Evolutionary conservation across 169 alveolate genomes (phyloP).

Genomic region (Plasmodium reichenowi): DNA sequence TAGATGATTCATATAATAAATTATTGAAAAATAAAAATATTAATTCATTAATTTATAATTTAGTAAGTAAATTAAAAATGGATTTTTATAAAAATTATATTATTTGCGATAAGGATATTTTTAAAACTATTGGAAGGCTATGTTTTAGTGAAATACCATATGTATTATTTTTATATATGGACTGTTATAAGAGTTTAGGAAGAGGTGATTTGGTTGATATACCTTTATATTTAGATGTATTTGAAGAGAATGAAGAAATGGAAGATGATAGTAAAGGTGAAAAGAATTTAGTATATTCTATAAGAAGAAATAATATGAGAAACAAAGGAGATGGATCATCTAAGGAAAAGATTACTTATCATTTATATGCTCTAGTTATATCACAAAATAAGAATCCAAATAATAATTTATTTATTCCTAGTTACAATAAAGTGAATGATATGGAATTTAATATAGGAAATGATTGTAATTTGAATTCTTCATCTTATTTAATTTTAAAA

Average conservation of each 20-base stretch:
- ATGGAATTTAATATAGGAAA: slow-evolving; percentile 27
- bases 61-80: slow-evolving; percentile 31
- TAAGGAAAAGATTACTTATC: slow-evolving; percentile 41
- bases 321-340: slow-evolving; percentile 1
- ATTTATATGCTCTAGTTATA: slow-evolving; percentile 62
- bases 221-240: slow-evolving; percentile 90
- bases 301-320: slow-evolving; percentile 18
- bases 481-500: slow-evolving; percentile 86
- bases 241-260: slow-evolving; percentile 75
- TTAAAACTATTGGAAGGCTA: slow-evolving; percentile 89
- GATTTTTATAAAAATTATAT: slow-evolving; percentile 64
- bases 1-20: neutral
- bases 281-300: slow-evolving; percentile 30
- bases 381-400: slow-evolving; percentile 29
- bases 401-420: slow-evolving; percentile 43
- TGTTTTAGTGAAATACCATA: slow-evolving; percentile 89
- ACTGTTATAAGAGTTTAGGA: slow-evolving; percentile 89
- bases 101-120: slow-evolving; percentile 73
- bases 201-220: slow-evolving; percentile 92
- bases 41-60: slow-evolving; percentile 10
- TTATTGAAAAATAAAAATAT: slow-evolving; percentile 19
- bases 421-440: slow-evolving; percentile 33
- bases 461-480: slow-evolving; percentile 53
- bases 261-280: slow-evolving; percentile 49
- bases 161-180: slow-evolving; percentile 89